A percentile compares a stretch with the other conserved stretches of the same genome.
Evolutionary conservation across 176 grass and related monocot species (phyloP).

Genomic region (Triticum aestivum): IWGSC_CS_RefSeq_v2.1 NC_057801.1:512497136-512497635

Average conservation of each 20-base stretch:
- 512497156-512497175: not conserved
- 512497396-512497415: not conserved
- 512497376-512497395: conserved; percentile 4
- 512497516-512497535: conserved; percentile 32
- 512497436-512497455: conserved; percentile 13
- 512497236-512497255: not conserved
- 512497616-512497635: conserved; percentile 32
- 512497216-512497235: no score
- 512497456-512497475: conserved; percentile 8
- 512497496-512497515: conserved; percentile 50
- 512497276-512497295: not conserved
- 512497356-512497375: conserved; percentile 1
- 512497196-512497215: no score
- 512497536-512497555: conserved; percentile 43
- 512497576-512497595: conserved; percentile 33
- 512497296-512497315: not conserved
- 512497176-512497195: no score
- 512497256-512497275: not conserved
- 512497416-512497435: conserved; percentile 8
- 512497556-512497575: conserved; percentile 43
- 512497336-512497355: conserved; percentile 20
- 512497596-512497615: conserved; percentile 36
- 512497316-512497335: conserved; percentile 4
- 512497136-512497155: not conserved
- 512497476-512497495: conserved; percentile 40